Conservation (phyloP, 768 basidiomycete species). For the Agaricus subrufescens region DNA sequence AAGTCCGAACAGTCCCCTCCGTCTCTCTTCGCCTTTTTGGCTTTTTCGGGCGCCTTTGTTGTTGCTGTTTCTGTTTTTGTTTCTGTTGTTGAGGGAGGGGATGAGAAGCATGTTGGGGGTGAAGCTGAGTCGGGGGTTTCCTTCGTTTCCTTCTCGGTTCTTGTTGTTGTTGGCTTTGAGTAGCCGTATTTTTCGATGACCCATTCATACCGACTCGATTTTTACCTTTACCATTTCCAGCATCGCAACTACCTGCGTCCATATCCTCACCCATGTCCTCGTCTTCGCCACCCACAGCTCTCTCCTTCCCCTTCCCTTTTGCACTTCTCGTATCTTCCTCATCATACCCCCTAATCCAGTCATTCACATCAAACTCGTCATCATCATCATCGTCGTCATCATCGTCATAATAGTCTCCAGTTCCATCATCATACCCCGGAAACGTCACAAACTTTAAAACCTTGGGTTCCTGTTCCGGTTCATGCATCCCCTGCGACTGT, state of each 20-base stretch:
- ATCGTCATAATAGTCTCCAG: not conserved
- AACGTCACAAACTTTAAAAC: constrained; percentile 9
- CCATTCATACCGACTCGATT: not conserved
- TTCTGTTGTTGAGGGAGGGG: too few species aligned
- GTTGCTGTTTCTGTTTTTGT: too few species aligned
- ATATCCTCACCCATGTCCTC: not conserved
- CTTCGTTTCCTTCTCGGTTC: constrained; percentile 15
- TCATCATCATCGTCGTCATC: constrained; percentile 10
- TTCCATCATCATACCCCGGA: constrained; percentile 7
- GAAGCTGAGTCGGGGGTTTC: constrained; percentile 11
- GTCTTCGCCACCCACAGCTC: not conserved
- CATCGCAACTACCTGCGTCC: not conserved
- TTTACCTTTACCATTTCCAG: too few species aligned
- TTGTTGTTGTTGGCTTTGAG: constrained; percentile 13
- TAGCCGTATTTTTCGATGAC: not conserved
- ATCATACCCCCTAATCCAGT: not conserved
- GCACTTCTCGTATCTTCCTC: not conserved
- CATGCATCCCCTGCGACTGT: not conserved
- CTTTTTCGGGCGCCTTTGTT: too few species aligned
- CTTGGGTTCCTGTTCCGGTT: constrained; percentile 4
- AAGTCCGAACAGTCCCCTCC: constrained; percentile 50
- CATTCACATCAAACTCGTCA: constrained; percentile 7
- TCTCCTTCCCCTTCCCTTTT: not conserved
- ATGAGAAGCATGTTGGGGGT: too few species aligned
- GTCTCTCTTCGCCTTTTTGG: not conserved